These are phyloP conservation scores for Babesia gibsoni DNA, from an alignment of 169 alveolate species.

Conservation along the genomic window DNA sequence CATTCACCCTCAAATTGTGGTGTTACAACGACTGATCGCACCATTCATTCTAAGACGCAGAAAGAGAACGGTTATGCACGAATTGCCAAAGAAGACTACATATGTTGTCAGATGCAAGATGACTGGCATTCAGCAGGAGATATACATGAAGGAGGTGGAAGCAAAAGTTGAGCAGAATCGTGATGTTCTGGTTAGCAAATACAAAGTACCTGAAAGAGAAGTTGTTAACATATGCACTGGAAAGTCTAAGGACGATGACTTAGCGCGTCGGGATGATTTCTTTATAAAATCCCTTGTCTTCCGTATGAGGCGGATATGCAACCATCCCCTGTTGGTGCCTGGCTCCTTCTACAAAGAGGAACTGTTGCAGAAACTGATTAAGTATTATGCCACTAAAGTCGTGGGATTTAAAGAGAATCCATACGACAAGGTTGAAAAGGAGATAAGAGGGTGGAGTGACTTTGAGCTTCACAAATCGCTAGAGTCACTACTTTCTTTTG, in stretches of 20 bases:
- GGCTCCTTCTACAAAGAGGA: conserved; percentile 74
- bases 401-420: conserved; percentile 72
- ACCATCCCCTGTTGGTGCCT: conserved; percentile 85
- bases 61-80: conserved; percentile 81
- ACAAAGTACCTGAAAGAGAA: conserved; percentile 15
- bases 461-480: conserved; percentile 75
- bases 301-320: conserved; percentile 86
- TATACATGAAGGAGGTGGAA: conserved; percentile 64
- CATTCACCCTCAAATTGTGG: conserved; percentile 2
- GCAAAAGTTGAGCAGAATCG: conserved; percentile 27
- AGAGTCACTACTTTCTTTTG: conserved; percentile 49
- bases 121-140: conserved; percentile 59
- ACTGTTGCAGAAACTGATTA: conserved; percentile 64
- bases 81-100: conserved; percentile 80
- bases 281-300: conserved; percentile 80
- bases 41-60: conserved; percentile 86
- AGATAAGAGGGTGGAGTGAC: conserved; percentile 68
- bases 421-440: conserved; percentile 71
- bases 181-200: neutral
- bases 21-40: conserved; percentile 78
- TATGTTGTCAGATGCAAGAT: conserved; percentile 59
- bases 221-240: conserved; percentile 2
- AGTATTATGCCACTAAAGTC: conserved; percentile 66
- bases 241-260: neutral
- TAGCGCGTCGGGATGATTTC: conserved; percentile 54